phyloP scores from a whole-genome alignment of 148 eudicot genomes.

The Mesembryanthemum crystallinum region DNA sequence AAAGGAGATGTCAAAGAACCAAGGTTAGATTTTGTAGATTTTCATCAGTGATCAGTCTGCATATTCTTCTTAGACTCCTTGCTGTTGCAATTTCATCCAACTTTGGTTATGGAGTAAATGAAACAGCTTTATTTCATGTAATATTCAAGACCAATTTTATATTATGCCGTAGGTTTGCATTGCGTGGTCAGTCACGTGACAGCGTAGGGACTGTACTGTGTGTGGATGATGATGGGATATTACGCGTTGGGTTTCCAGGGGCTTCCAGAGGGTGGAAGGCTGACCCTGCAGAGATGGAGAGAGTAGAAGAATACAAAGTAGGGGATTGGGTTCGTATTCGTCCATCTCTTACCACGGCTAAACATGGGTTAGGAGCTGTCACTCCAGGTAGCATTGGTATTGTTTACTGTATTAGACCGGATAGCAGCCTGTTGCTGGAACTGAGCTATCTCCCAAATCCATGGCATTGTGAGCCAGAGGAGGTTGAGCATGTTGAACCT shows the following conservation, averaged over 20 bases:
- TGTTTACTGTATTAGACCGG: constrained; percentile 91
- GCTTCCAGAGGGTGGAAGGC: constrained; percentile 99
- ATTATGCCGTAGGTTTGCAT: constrained; percentile 66
- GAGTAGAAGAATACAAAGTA: constrained; percentile 95
- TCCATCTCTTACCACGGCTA: constrained; percentile 87
- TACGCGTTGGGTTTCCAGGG: constrained; percentile 99
- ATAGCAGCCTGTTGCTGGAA: constrained; percentile 77
- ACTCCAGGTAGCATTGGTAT: constrained; percentile 98
- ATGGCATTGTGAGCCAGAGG: constrained; percentile 99
- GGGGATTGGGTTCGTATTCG: constrained; percentile 99
- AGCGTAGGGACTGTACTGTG: constrained; percentile 94
- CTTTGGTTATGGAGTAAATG: constrained; percentile 7
- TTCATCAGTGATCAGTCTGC: not conserved
- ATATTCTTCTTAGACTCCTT: constrained; percentile 6
- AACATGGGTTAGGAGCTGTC: constrained; percentile 91
- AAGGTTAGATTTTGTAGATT: constrained; percentile 49
- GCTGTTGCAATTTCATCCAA: not conserved
- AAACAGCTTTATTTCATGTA: constrained; percentile 8
- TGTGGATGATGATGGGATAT: constrained; percentile 97
- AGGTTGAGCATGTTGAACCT: constrained; percentile 93
- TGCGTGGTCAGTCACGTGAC: constrained; percentile 88
- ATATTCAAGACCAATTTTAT: constrained; percentile 9
- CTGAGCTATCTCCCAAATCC: constrained; percentile 89
- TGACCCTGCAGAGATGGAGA: constrained; percentile 99
- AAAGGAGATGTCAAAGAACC: constrained; percentile 81